Conservation (phyloP, 768 basidiomycete species). For the Fomitopsis pulvina region DNA sequence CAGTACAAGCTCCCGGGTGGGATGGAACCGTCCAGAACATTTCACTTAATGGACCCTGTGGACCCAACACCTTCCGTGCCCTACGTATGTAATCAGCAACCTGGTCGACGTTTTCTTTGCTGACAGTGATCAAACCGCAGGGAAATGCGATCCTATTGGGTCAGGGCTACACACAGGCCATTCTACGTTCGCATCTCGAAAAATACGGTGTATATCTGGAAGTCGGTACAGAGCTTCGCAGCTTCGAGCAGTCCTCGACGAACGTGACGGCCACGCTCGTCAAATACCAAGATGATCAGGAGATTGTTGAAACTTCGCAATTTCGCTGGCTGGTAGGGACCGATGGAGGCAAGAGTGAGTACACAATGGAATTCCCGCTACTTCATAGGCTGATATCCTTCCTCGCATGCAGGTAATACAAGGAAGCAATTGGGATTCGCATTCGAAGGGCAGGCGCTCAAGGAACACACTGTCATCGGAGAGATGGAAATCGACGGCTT, state of each 20-base stretch:
- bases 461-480: slow-evolving; percentile 23
- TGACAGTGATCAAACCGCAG: not conserved
- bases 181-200: slow-evolving; percentile 25
- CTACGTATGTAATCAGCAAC: slow-evolving; percentile 8
- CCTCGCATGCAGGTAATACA: not conserved
- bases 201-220: slow-evolving; percentile 27
- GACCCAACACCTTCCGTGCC: slow-evolving; percentile 10
- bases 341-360: not conserved
- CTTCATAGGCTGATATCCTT: not conserved
- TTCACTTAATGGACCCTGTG: not conserved
- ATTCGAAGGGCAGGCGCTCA: slow-evolving; percentile 24
- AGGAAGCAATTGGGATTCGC: not conserved
- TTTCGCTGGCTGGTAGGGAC: slow-evolving; percentile 27
- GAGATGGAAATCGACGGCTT: slow-evolving; percentile 32
- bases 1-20: slow-evolving; percentile 16
- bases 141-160: not conserved
- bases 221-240: slow-evolving; percentile 25
- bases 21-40: not conserved
- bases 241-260: slow-evolving; percentile 27
- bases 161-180: slow-evolving; percentile 21
- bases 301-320: slow-evolving; percentile 20
- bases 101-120: not conserved
- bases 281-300: slow-evolving; percentile 17
- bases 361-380: not conserved
- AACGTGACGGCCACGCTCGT: slow-evolving; percentile 23